phyloP scores from a whole-genome alignment of 2,329 filamentous ascomycete genomes.

The Ceratocystis destructans region DNA sequence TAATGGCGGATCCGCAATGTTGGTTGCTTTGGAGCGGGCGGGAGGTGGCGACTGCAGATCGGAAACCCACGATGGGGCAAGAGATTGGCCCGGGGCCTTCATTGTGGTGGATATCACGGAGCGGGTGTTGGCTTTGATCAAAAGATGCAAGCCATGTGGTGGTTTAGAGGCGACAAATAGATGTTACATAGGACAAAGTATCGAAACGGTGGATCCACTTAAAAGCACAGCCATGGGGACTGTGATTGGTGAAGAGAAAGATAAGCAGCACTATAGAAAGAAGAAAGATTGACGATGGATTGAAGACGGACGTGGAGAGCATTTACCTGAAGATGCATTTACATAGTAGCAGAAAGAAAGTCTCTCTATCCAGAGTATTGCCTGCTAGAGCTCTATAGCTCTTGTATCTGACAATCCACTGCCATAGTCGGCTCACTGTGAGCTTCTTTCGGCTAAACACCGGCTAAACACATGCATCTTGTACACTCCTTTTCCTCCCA shows the following conservation, averaged over 20 bases:
- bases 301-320: background rate
- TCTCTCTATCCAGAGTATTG: no score
- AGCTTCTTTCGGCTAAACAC: background rate
- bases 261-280: background rate
- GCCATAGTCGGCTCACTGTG: no score
- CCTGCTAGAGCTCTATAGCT: no score
- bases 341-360: no score
- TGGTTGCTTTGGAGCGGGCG: conserved; percentile 49
- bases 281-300: background rate
- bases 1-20: conserved; percentile 74
- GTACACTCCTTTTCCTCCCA: background rate
- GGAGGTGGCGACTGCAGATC: conserved; percentile 60
- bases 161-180: background rate
- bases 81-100: background rate
- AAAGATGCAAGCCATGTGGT: background rate
- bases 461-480: background rate
- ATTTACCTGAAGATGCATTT: no score
- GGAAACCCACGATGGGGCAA: conserved; percentile 63
- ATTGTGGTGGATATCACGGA: background rate
- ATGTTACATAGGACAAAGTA: background rate
- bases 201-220: background rate
- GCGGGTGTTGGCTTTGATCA: background rate
- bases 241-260: background rate
- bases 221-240: background rate
- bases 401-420: no score